Conservation (phyloP, 23 red algal species). For the Gracilaria caudata region DNA sequence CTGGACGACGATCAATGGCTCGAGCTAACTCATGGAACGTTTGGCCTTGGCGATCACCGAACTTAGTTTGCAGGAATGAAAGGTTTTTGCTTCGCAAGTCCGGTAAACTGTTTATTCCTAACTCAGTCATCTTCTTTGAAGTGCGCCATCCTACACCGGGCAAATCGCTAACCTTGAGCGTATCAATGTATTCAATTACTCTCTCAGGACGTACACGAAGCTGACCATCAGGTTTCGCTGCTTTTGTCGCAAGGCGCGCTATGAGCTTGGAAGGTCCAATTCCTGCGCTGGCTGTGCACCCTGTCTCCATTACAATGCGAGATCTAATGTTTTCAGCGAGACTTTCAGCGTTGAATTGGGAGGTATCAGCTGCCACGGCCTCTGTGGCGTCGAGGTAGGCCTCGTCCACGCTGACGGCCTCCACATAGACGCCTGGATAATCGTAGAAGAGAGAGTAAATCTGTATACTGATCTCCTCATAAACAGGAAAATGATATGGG, state of each 20-base stretch:
- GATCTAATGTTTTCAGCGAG: constrained; percentile 67
- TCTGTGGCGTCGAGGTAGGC: constrained; percentile 89
- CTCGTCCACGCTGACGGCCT: constrained; percentile 93
- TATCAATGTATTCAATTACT: constrained; percentile 63
- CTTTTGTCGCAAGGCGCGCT: constrained; percentile 88
- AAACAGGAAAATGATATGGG: constrained; percentile 89
- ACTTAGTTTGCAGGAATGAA: constrained; percentile 35
- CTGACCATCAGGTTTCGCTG: constrained; percentile 93
- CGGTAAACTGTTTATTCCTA: constrained; percentile 50
- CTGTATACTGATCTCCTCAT: constrained; percentile 74
- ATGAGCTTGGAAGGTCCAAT: constrained; percentile 92
- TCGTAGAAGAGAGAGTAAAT: constrained; percentile 82
- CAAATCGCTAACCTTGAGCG: constrained; percentile 70
- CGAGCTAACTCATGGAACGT: constrained; percentile 59
- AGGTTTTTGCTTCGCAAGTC: constrained; percentile 57
- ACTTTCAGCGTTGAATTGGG: constrained; percentile 43
- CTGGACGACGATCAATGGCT: constrained; percentile 67
- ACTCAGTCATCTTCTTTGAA: constrained; percentile 37
- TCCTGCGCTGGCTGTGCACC: constrained; percentile 88
- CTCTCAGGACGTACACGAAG: constrained; percentile 61
- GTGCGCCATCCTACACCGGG: constrained; percentile 91
- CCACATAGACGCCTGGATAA: constrained; percentile 64
- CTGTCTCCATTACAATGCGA: constrained; percentile 70
- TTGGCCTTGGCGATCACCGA: constrained; percentile 76
- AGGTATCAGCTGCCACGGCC: constrained; percentile 6